Conservation (phyloP, 2,329 filamentous ascomycete genomes). For the Botryotinia convoluta region DNA sequence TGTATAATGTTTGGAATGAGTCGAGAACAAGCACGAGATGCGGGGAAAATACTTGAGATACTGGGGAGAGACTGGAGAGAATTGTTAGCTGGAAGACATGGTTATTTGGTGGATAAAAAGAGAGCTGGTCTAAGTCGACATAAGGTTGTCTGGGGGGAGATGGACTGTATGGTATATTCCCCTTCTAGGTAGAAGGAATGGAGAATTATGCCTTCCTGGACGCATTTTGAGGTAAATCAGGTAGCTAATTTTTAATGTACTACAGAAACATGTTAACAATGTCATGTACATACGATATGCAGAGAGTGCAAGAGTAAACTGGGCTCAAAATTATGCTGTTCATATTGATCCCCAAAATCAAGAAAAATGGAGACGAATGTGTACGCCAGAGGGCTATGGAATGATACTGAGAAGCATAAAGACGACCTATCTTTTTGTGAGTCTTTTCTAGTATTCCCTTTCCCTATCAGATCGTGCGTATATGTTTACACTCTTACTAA, state of each 20-base stretch:
- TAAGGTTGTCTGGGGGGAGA: constrained; percentile 79
- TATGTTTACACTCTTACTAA: background rate
- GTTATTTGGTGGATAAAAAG: constrained; percentile 64
- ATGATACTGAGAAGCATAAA: constrained; percentile 78
- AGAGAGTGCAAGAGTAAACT: constrained; percentile 77
- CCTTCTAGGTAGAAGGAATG: constrained; percentile 13
- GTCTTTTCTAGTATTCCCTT: constrained; percentile 37
- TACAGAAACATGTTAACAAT: constrained; percentile 78
- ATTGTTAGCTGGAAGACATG: constrained; percentile 70
- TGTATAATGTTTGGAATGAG: constrained; percentile 72
- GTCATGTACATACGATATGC: constrained; percentile 80
- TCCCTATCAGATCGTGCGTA: background rate
- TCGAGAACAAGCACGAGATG: constrained; percentile 54
- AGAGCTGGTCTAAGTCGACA: constrained; percentile 63
- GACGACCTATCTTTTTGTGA: constrained; percentile 83
- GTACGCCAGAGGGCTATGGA: constrained; percentile 64
- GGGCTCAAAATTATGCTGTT: constrained; percentile 67
- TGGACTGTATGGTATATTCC: constrained; percentile 61
- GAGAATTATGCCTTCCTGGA: background rate
- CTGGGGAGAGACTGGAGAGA: constrained; percentile 68
- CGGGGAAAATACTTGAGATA: constrained; percentile 56
- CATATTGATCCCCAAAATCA: constrained; percentile 60
- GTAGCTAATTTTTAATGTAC: background rate
- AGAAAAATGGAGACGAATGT: constrained; percentile 65
- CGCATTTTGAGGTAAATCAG: background rate